Conservation (phyloP, 192 early-diverging fungal genomes). For the Coemansia sp. region DNA sequence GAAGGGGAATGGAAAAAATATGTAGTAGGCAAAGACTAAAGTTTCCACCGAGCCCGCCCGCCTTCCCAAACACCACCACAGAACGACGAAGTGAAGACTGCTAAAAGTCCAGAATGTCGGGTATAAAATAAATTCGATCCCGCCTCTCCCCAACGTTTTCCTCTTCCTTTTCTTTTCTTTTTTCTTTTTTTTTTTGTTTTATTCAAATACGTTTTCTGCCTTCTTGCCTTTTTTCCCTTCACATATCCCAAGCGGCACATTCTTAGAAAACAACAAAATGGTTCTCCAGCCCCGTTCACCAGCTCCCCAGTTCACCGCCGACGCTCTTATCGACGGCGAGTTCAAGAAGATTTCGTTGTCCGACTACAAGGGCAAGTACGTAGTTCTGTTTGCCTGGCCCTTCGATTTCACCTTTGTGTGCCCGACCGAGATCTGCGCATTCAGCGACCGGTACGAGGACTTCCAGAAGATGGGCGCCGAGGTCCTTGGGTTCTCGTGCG, state of each 20-base stretch:
- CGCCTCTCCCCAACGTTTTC: neutral
- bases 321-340: constrained; percentile 67
- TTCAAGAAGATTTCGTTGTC: constrained; percentile 67
- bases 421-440: constrained; percentile 93
- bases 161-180: neutral
- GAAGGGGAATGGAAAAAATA: no score
- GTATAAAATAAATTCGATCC: neutral
- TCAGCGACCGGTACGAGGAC: constrained; percentile 80
- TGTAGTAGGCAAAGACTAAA: no score
- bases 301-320: constrained; percentile 67
- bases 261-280: constrained; percentile 19
- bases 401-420: constrained; percentile 91
- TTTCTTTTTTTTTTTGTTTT: neutral
- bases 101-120: neutral
- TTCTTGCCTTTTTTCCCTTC: no score
- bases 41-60: no score
- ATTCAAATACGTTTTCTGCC: neutral
- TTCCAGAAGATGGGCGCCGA: constrained; percentile 79
- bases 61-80: no score
- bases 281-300: constrained; percentile 54
- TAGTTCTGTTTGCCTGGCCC: constrained; percentile 89
- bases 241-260: no score
- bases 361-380: constrained; percentile 71
- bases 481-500: constrained; percentile 71
- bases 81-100: no score